Evolutionary conservation across 768 basidiomycete species (phyloP).

Genomic region (Tremella mesenterica): DNA sequence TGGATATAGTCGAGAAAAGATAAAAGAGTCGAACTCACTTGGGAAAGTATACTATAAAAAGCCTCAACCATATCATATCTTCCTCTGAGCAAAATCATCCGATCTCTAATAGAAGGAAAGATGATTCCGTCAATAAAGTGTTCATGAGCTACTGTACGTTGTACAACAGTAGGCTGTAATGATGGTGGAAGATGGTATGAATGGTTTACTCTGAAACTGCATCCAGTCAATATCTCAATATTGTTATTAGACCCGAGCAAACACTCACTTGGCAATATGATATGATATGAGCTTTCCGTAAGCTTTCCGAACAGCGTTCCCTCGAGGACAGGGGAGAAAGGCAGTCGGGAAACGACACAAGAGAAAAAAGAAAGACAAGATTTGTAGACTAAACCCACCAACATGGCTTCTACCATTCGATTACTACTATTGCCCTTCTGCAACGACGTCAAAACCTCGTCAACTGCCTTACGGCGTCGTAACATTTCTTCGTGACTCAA

Average conservation of each 20-base stretch:
- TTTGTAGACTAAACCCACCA: too few species aligned
- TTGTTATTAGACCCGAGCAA: too few species aligned
- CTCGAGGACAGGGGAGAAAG: too few species aligned
- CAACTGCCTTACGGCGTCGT: too few species aligned
- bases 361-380: too few species aligned
- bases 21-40: constrained; percentile 46
- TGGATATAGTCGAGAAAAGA: too few species aligned
- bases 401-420: too few species aligned
- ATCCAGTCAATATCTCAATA: constrained; percentile 36
- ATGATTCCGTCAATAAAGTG: constrained; percentile 83
- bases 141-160: constrained; percentile 80
- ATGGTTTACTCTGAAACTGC: constrained; percentile 51
- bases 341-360: too few species aligned
- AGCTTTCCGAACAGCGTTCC: too few species aligned
- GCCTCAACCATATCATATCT: constrained; percentile 58
- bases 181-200: constrained; percentile 82
- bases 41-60: constrained; percentile 60
- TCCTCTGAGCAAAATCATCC: constrained; percentile 83
- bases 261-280: constrained; percentile 65
- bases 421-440: too few species aligned
- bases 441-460: too few species aligned
- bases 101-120: constrained; percentile 80
- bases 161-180: constrained; percentile 76
- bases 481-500: too few species aligned
- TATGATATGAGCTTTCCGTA: constrained; percentile 62